phyloP scores from a whole-genome alignment of 2,329 filamentous ascomycete species.

The Pseudogymnoascus pannorum region DNA sequence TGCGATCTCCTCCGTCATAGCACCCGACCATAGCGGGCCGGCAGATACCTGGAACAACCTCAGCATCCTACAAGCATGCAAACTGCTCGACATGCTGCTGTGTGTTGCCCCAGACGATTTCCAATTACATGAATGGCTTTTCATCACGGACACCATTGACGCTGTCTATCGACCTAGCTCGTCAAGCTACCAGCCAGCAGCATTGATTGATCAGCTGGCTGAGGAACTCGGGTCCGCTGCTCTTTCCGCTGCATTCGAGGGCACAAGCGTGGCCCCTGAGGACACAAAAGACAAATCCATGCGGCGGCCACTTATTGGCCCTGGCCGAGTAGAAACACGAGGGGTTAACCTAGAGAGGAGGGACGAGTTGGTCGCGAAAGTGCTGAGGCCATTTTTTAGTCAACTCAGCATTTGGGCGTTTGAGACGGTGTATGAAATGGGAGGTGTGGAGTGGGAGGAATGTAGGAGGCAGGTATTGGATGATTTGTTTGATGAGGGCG shows the following conservation, averaged over 20 bases:
- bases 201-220: slow-evolving; percentile 76
- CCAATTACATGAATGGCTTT: slow-evolving; percentile 96
- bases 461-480: slow-evolving; percentile 58
- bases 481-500: slow-evolving; percentile 72
- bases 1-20: slow-evolving; percentile 67
- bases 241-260: slow-evolving; percentile 17
- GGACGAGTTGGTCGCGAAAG: slow-evolving; percentile 65
- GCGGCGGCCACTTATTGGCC: slow-evolving; percentile 35
- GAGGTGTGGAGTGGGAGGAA: slow-evolving; percentile 54
- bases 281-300: slow-evolving; percentile 21
- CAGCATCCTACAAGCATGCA: slow-evolving; percentile 83
- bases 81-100: slow-evolving; percentile 83
- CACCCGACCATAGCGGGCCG: slow-evolving; percentile 53
- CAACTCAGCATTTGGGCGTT: slow-evolving; percentile 90
- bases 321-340: slow-evolving; percentile 41
- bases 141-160: slow-evolving; percentile 93
- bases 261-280: slow-evolving; percentile 13
- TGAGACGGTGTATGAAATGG: slow-evolving; percentile 87
- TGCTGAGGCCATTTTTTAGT: slow-evolving; percentile 81
- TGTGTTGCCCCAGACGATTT: slow-evolving; percentile 89
- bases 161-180: slow-evolving; percentile 72
- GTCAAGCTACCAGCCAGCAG: slow-evolving; percentile 55
- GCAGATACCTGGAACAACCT: slow-evolving; percentile 69
- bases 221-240: slow-evolving; percentile 52
- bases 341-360: slow-evolving; percentile 51